Evolutionary conservation across 1,139 yeast species (phyloP).

Genomic region (Yamadazyma dendronema): DNA sequence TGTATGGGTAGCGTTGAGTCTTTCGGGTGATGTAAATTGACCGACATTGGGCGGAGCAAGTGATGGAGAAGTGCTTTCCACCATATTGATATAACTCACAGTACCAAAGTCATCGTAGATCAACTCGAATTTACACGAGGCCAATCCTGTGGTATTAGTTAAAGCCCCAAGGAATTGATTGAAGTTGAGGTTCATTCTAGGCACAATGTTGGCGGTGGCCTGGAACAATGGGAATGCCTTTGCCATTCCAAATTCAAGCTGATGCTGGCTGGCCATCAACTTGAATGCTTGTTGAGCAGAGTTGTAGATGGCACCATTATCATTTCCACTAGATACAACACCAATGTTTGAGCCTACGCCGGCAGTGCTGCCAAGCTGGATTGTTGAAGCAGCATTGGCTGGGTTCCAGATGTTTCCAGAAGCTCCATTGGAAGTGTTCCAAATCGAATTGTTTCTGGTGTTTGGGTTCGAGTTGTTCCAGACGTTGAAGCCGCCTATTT

Average conservation of each 20-base stretch:
- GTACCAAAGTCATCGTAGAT: slow-evolving; percentile 49
- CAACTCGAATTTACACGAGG: slow-evolving; percentile 38
- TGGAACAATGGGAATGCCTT: slow-evolving; percentile 35
- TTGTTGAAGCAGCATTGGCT: background rate
- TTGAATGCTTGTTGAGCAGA: slow-evolving; percentile 39
- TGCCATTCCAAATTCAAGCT: slow-evolving; percentile 40
- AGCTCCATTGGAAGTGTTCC: slow-evolving; percentile 23
- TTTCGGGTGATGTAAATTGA: background rate
- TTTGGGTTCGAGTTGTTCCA: slow-evolving; percentile 9
- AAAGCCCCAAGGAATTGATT: slow-evolving; percentile 44
- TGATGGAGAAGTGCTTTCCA: slow-evolving; percentile 6
- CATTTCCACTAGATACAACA: background rate
- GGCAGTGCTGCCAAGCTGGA: background rate
- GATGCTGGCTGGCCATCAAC: slow-evolving; percentile 28
- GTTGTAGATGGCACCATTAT: slow-evolving; percentile 11
- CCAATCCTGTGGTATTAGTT: slow-evolving; percentile 21
- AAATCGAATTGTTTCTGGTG: slow-evolving; percentile 31
- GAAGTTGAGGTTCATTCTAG: slow-evolving; percentile 29
- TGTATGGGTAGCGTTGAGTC: background rate
- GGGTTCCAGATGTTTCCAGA: slow-evolving; percentile 14
- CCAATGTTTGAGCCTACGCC: background rate
- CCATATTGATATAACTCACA: slow-evolving; percentile 42
- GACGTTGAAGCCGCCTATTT: slow-evolving; percentile 1
- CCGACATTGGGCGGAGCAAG: background rate
- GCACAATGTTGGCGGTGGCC: slow-evolving; percentile 28